A percentile compares a stretch with the other conserved stretches of the same genome.
Conservation (phyloP, 106 monocot species). For the Phalaenopsis aphrodite region DNA sequence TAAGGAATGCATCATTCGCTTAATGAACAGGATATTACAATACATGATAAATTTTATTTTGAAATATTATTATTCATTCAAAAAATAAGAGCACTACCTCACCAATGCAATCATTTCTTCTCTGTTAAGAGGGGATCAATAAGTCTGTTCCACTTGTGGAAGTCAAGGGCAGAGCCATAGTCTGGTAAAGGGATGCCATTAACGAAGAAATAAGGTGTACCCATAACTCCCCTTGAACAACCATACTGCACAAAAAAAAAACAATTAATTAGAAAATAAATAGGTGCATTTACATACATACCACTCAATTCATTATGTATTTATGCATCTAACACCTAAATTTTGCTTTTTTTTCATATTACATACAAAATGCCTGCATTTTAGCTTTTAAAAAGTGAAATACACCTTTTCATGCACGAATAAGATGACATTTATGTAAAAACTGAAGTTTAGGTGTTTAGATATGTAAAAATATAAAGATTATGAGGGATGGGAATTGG, state of each 20-base stretch:
- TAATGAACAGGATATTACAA: neutral
- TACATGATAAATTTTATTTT: neutral
- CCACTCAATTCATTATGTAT: too few relatives aligned
- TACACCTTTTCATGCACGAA: too few relatives aligned
- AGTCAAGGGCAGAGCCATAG: slow-evolving; percentile 24
- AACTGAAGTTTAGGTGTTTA: too few relatives aligned
- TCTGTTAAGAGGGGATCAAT: slow-evolving; percentile 35
- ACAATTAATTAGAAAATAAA: neutral
- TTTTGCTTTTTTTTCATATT: neutral
- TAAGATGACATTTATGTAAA: too few relatives aligned
- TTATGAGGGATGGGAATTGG: neutral
- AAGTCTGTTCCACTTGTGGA: slow-evolving; percentile 43
- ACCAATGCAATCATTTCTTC: slow-evolving; percentile 7
- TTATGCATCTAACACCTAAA: too few relatives aligned
- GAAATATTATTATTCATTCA: neutral
- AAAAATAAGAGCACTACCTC: neutral
- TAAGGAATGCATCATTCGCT: neutral
- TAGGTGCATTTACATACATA: too few relatives aligned
- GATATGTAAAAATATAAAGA: too few relatives aligned
- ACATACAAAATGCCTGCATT: neutral
- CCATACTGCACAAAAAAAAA: slow-evolving; percentile 35
- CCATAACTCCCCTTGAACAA: slow-evolving; percentile 52
- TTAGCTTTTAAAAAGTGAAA: neutral
- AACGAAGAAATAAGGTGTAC: slow-evolving; percentile 57
- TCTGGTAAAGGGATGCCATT: slow-evolving; percentile 47